A percentile compares a stretch with the other conserved stretches of the same genome.
These are phyloP conservation scores for Tardiomyces depauwii DNA, from an alignment of 1,139 yeast species.

Conservation along the genomic window DNA sequence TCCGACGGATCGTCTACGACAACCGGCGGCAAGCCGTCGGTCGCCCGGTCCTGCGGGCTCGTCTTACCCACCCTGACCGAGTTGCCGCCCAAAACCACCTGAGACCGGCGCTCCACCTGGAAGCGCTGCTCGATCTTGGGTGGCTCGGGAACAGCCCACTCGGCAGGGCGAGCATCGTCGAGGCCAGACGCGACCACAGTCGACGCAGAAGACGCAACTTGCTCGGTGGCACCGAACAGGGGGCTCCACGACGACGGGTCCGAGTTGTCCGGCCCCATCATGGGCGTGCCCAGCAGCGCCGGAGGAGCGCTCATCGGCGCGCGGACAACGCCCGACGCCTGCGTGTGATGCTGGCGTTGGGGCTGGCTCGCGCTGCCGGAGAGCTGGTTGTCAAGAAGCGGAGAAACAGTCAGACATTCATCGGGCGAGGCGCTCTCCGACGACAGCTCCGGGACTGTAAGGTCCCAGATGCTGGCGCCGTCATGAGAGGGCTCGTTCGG, in stretches of 20 bases:
- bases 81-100: neutral
- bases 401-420: neutral
- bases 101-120: neutral
- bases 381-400: neutral
- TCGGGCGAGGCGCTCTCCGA: slow-evolving; percentile 1
- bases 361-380: neutral
- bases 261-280: neutral
- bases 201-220: neutral
- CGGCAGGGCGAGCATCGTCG: neutral
- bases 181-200: neutral
- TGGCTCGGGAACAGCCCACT: neutral
- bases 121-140: neutral
- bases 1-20: neutral
- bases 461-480: neutral
- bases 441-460: neutral
- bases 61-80: neutral
- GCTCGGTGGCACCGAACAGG: neutral
- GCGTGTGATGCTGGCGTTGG: neutral
- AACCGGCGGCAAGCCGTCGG: neutral
- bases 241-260: neutral
- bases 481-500: neutral
- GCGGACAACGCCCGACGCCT: neutral
- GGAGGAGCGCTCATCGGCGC: neutral
- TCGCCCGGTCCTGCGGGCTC: neutral
- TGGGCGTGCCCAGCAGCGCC: neutral